Percentiles rank a stretch among this genome's conserved stretches.
phyloP scores from a whole-genome alignment of 768 basidiomycete genomes.

The Pisolithus microcarpus region DNA sequence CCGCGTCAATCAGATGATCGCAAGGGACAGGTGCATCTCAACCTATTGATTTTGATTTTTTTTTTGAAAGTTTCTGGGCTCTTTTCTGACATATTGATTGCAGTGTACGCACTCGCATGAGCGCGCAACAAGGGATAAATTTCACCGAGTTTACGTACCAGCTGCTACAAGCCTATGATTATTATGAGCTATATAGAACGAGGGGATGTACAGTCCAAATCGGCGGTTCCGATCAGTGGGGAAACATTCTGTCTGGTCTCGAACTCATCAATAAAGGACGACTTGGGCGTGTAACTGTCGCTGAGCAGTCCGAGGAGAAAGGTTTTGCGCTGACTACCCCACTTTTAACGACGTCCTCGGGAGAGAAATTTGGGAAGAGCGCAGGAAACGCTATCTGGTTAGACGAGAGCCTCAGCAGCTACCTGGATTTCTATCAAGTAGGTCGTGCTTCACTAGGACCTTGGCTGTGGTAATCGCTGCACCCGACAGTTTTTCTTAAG shows the following conservation, averaged over 20 bases:
- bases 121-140: conserved; percentile 82
- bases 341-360: conserved; percentile 80
- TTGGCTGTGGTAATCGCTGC: neutral
- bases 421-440: conserved; percentile 95
- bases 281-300: conserved; percentile 1
- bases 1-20: conserved; percentile 83
- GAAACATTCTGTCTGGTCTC: conserved; percentile 91
- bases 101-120: conserved; percentile 78
- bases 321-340: conserved; percentile 90
- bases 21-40: conserved; percentile 70
- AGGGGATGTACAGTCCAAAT: conserved; percentile 78
- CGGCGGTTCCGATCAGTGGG: conserved; percentile 98
- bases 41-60: neutral
- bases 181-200: conserved; percentile 62
- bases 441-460: conserved; percentile 5
- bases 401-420: conserved; percentile 67
- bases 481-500: conserved; percentile 76
- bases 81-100: conserved; percentile 5
- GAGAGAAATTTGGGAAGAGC: conserved; percentile 97
- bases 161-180: conserved; percentile 94
- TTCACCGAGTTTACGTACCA: conserved; percentile 99
- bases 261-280: conserved; percentile 69
- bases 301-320: conserved; percentile 17
- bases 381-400: conserved; percentile 95
- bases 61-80: neutral